Base-by-base conservation (phyloP, 2,329 filamentous ascomycete species). In the Alternaria alternata region DNA sequence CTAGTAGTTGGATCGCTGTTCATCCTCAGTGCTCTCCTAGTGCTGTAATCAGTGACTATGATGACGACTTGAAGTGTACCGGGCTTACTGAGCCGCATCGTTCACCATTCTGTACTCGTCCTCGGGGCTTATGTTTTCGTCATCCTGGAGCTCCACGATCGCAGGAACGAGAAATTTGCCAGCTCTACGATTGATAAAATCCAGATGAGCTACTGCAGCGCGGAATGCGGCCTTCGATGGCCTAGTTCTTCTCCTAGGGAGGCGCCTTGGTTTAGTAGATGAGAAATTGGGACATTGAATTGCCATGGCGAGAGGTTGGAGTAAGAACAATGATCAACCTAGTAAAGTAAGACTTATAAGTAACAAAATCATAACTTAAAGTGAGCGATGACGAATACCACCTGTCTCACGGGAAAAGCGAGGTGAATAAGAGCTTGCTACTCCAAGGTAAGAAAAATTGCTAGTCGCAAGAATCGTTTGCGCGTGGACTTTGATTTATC, bases 11-110 rank as follows among this genome's bases (percentile, higher is more conserved):
- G 11, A 26, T 24, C 7, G 5, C 4, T 9, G n/a, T 49, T 8
- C 8, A 7, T 49, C 6, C 8, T 5, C 18, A 22, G 16, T 24
- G 20, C 51, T 14, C 9, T 42, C 8, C 41, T 43, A 2, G 3
- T 43, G n/a, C 1, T 1, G n/a, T 26, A 2, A 11, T 24, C 8
- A 51, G 36, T 3, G 2, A 22, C 2, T 41, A 16, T 16, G 24
- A 9, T 5, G 0, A 11, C 7, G 1, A 38, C 5, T 11, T 20
- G 16, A 0, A 0, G 4, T 7, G 36, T 22, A 12, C 8, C 16
- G 0, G 12, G 5, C 46, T 26, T 26, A 49, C 46, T 49, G 32
- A 2, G 20, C 46, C 1, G 46, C 46, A 12, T 8, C 6, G 4
- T 26, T 16, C 32, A 49, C 14, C 32, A 36, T 36, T 5, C 20